Base-by-base conservation (phyloP, 805 yeast species). In the Lachancea kluyveri region DNA sequence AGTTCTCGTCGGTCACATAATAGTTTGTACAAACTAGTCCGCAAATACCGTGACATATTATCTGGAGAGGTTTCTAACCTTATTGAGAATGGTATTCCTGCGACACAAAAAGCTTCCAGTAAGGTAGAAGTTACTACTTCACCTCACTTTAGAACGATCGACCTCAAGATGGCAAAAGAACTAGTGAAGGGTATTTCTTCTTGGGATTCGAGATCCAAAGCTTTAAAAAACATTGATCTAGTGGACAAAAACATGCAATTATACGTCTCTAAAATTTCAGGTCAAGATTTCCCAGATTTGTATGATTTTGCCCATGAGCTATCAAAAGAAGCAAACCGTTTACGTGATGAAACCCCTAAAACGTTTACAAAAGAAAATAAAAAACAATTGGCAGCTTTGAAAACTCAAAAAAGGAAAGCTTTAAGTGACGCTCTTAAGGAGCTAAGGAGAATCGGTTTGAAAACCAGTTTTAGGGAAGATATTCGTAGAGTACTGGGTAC, bases 1-100 rank as follows among this genome's bases (percentile, higher is more conserved):
- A 85, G 96, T 58, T 92, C 98, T 5, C 77, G 86, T 42, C 74
- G 81, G 28, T 87, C 96, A 1, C 98, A 94, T 51, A 74, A 76
- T 42, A 75, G 69, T 45, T 74, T 92, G 32, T 90, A 79, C 72
- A 92, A 87, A 57, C 54, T 83, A 31, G 81, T 90, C 8, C 70
- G 87, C 36, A 86, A 86, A 54, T 92, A 84, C 53, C 73, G 97
- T 32, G 68, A 69, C 2, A 48, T 79, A 19, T 56, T 88, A 8
- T 54, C 67, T 5, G 67, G 67, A 15, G 65, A 71, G 1, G 74
- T 82, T 0, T 57, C 68, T 1, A 43, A 68, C 0, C 36, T 80
- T 4, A 69, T 87, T 32, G 90, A 82, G 48, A 48, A 49, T 10
- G 94, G 92, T 13, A 26, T 39, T 31, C 29, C 47, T 34, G 17